Evolutionary conservation across 169 alveolate genomes (phyloP), one percentile per base, ranked within the genome.

Genomic region (Sarcocystis neurona): DNA sequence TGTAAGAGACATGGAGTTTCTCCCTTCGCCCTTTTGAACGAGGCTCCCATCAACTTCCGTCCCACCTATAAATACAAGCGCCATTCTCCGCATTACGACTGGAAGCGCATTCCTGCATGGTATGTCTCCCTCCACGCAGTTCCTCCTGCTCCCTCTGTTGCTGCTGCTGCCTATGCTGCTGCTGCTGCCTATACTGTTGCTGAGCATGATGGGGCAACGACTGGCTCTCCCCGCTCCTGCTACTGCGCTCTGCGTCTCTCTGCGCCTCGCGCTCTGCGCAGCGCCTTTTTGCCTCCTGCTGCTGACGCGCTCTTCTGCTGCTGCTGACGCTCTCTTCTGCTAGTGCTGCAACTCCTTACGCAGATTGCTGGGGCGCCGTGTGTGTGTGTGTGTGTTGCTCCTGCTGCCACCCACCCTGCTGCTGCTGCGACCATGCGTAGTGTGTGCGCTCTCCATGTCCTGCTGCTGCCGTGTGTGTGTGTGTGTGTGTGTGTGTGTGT

Each of bases 31-130:
- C 50, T n/a, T 43, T 63, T 85, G 44, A 39, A 23, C 44, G 92
- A 89, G 48, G 80, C 89, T 30, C 79, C 88, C 32, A 39, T 89
- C 85, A 0, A 32, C 58, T 89, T 89, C 85, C 47, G 47, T 27
- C 92, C 92, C 27, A 89, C 92, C 43, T 89, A 89, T 79, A 89
- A 89, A 50, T 89, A 80, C 86, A 75, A 47, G 34, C 27, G 41
- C 27, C 32, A 44, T 68, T 48, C 89, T 12, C 30, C 77, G 12
- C 53, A 32, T 32, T 89, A 63, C 46, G 92, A 89, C 48, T 37
- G 34, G 41, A 72, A 82, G 85, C 6, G 92, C 27, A 79, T 79
- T 1, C 92, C 92, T 0, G 86, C 87, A 2, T 89, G 92, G 92
- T 89, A 53, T 2, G 89, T 6, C 58, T 1, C 32, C 48, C 34